Percentiles rank a stretch among this genome's conserved stretches.
phyloP scores from a whole-genome alignment of 345 rosid genomes.

The Cardamine occulta region DNA sequence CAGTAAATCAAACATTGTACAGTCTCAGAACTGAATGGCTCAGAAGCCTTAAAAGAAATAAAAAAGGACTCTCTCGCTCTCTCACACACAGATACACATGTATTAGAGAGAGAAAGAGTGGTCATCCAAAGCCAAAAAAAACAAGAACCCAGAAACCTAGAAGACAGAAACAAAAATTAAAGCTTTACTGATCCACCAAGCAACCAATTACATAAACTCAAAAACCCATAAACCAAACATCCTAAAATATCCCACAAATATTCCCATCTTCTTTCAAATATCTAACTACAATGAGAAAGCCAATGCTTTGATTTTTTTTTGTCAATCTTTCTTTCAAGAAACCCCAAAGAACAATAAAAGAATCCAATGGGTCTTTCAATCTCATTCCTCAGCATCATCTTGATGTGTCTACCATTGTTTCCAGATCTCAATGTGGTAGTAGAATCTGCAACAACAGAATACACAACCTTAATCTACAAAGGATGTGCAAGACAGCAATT shows the following conservation, averaged over 20 bases:
- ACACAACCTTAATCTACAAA: slow-evolving; percentile 76
- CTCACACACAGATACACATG: slow-evolving; percentile 25
- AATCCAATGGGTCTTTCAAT: slow-evolving; percentile 39
- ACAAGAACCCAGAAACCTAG: slow-evolving; percentile 45
- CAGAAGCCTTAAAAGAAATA: slow-evolving; percentile 33
- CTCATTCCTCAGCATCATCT: slow-evolving; percentile 44
- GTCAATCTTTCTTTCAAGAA: slow-evolving; percentile 37
- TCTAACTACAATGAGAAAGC: slow-evolving; percentile 30
- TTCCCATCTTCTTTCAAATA: slow-evolving; percentile 38
- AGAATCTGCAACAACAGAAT: slow-evolving; percentile 66
- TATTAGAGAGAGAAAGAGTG: slow-evolving; percentile 36
- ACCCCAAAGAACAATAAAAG: not conserved
- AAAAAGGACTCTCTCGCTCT: not conserved
- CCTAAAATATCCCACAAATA: slow-evolving; percentile 25
- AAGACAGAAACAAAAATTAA: slow-evolving; percentile 37
- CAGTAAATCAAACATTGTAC: slow-evolving; percentile 42
- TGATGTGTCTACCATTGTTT: slow-evolving; percentile 31
- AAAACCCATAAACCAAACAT: slow-evolving; percentile 38
- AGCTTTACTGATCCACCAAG: slow-evolving; percentile 48
- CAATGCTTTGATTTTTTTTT: slow-evolving; percentile 56
- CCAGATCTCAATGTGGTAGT: slow-evolving; percentile 48
- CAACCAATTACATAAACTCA: slow-evolving; percentile 44
- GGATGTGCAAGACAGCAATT: slow-evolving; percentile 83
- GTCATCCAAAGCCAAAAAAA: slow-evolving; percentile 35
- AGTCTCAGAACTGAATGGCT: slow-evolving; percentile 25